These are phyloP conservation scores for Phytophthora meadii DNA, from an alignment of 352 stramenopile species.

Conservation along the genomic window DNA sequence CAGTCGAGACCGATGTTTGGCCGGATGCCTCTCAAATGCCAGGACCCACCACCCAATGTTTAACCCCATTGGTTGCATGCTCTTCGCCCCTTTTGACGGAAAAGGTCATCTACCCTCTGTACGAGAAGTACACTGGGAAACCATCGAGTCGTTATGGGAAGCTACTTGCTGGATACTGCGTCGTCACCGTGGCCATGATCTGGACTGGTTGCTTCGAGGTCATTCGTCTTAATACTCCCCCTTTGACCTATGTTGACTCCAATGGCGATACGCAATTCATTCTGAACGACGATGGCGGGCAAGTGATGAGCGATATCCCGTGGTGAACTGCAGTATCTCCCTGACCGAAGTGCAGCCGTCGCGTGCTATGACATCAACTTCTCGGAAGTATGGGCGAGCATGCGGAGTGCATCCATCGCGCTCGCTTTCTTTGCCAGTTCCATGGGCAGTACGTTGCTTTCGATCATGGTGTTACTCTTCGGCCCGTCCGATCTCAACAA, in stretches of 20 bases:
- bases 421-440: conserved; percentile 48
- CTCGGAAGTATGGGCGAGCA: conserved; percentile 42
- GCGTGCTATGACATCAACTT: conserved; percentile 52
- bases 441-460: conserved; percentile 63
- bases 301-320: conserved; percentile 26
- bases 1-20: conserved; percentile 63
- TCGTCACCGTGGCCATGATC: conserved; percentile 46
- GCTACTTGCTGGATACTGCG: conserved; percentile 40
- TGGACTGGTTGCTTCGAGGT: conserved; percentile 47
- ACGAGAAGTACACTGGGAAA: conserved; percentile 47
- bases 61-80: conserved; percentile 46
- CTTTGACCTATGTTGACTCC: conserved; percentile 28
- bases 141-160: conserved; percentile 47
- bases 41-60: conserved; percentile 58
- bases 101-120: conserved; percentile 49
- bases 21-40: conserved; percentile 50
- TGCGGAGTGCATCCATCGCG: conserved; percentile 45
- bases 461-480: conserved; percentile 70
- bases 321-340: conserved; percentile 49
- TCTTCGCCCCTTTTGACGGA: conserved; percentile 49
- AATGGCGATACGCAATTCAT: conserved; percentile 31
- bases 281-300: conserved; percentile 34
- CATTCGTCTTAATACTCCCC: conserved; percentile 31
- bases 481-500: conserved; percentile 32
- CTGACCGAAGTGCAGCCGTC: conserved; percentile 41